Evolutionary conservation across 2,329 filamentous ascomycete genomes (phyloP).

Genomic region (Pochonia chlamydosporia): DNA sequence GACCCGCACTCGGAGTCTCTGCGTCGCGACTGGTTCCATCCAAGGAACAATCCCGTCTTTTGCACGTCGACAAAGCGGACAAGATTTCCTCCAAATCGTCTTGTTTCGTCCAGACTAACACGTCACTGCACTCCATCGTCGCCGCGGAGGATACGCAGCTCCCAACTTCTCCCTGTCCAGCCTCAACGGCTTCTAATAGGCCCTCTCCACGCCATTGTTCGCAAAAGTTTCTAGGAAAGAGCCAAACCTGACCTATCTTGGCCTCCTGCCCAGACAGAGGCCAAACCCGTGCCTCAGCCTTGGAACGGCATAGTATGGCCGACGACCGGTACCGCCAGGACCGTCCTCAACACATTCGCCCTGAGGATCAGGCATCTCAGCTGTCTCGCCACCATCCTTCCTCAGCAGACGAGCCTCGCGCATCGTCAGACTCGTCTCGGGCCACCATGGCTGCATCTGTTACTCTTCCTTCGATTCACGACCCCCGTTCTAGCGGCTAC

Average conservation of each 20-base stretch:
- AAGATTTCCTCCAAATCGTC: neutral
- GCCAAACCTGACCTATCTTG: conserved; percentile 11
- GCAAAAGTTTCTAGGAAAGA: neutral
- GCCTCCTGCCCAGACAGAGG: conserved; percentile 18
- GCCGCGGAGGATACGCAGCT: too few relatives aligned
- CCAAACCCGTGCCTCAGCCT: conserved; percentile 15
- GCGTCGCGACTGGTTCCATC: neutral
- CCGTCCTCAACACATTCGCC: conserved; percentile 27
- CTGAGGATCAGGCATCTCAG: conserved; percentile 25
- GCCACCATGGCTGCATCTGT: conserved; percentile 37
- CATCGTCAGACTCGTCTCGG: conserved; percentile 14
- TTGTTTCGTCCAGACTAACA: too few relatives aligned
- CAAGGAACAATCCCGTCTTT: neutral
- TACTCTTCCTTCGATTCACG: conserved; percentile 45
- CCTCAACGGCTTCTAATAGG: conserved; percentile 8
- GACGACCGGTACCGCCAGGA: conserved; percentile 33
- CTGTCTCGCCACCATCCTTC: conserved; percentile 7
- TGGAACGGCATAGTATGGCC: conserved; percentile 29
- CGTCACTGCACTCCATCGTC: too few relatives aligned
- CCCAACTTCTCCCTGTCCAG: conserved; percentile 4
- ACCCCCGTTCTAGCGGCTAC: conserved; percentile 32
- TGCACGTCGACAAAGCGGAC: neutral
- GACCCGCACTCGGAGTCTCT: neutral
- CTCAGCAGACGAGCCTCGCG: conserved; percentile 12
- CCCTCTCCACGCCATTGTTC: neutral